Evolutionary conservation across 306 rosid genomes (phyloP), one percentile per base, ranked within the genome.

Genomic region (Cyclanthera cordifolia): DNA sequence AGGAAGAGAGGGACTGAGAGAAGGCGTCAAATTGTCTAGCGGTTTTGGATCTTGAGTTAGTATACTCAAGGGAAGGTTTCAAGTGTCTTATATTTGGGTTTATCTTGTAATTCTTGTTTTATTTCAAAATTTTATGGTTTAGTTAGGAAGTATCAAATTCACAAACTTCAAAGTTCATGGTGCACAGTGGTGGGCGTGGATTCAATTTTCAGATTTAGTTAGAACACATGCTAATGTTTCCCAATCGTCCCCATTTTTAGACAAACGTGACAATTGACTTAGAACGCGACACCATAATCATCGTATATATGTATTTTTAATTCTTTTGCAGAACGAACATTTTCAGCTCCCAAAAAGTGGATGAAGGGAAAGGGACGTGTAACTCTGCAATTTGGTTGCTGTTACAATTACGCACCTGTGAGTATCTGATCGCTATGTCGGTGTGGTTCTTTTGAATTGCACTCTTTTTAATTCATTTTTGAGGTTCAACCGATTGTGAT

Each of bases 331-430:
- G 99, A 71, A 16, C 85, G 95, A 59, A 94, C 99, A 16, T 94
- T 61, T 78, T 53, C 91, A 1, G 97, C 97, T 70, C 99, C 99
- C 23, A 82, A 73, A 53, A 90, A 90, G 83, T 94, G 97, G 97
- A 94, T 90, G 96, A 84, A 80, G 84, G 99, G 99, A 45, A 94
- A 94, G 87, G 97, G 99, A 41, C 99, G 96, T 27, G 85, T 86
- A 59, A 88, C 97, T 46, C 76, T 94, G 65, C 97, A 94, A 79
- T 94, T 88, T 53, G 99, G 99, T 45, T 94, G 99, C 61, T 94
- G 99, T 73, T 94, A 90, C 83, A 94, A 94, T 71, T 94, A 94
- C 81, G 95, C 92, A 61, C 46, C 70, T 71, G 99, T 94, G 74
- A 83, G 88, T 81, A 39, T 50, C 66, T 39, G 41, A 7, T 55